Evolutionary conservation across 2,329 filamentous ascomycete genomes (phyloP), one percentile per base, ranked within the genome.

Genomic region (Arthroderma sp.): DNA sequence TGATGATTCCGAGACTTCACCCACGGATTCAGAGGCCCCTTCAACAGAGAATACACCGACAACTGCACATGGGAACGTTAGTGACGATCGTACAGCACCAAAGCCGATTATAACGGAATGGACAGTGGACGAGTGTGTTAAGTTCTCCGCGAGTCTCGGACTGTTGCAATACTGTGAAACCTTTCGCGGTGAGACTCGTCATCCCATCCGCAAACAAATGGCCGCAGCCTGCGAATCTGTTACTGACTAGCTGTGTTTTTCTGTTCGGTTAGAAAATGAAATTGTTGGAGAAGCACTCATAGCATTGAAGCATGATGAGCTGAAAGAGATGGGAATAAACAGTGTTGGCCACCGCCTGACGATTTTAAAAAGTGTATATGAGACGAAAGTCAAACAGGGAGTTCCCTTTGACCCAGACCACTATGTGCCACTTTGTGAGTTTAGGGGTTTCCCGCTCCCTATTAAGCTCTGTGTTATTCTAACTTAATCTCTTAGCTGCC

Each of bases 321-420:
- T 98, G 55, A 94, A 93, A 65, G 86, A 93, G 60, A 89, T 96
- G 80, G 88, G 88, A 40, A 84, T 98, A 52, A 72, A 73, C 50
- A 96, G 89, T 66, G 86, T 95, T 40, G 91, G 91, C 36, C 91
- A 98, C 67, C 81, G 91, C 48, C 72, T 98, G 56, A 94, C 87
- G 22, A 93, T 98, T 47, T 74, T 98, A 47, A 96, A 95, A 68
- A 88, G 81, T 56, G 87, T 96, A 44, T 96, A 95, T 67, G 88
- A 96, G 59, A 81, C 91, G 58, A 98, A 98, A 69, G 82, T 89
- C 62, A 86, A 86, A 52, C 88, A 95, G 59, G 87, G 94, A 56
- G 78, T 96, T 48, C 83, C 85, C 10, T 77, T 95, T 55, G 89
- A 96, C 59, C 81, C 82, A 49, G 89, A 95, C 57, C 85, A 96